Evolutionary conservation across 2,329 filamentous ascomycete species (phyloP).

Genomic region (Pseudopithomyces chartarum): DNA sequence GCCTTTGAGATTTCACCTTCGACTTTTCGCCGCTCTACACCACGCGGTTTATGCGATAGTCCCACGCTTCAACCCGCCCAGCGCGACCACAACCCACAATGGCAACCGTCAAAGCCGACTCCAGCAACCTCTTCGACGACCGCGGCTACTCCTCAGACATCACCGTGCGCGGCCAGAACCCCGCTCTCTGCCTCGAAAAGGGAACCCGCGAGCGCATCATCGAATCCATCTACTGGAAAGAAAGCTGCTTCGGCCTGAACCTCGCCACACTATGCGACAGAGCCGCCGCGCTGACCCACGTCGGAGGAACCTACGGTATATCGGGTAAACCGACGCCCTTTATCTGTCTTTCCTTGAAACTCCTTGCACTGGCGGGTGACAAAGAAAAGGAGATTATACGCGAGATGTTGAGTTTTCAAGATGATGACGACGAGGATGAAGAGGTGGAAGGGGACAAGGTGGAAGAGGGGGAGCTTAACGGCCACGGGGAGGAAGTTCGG

Average conservation of each 20-base stretch:
- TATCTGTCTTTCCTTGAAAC: conserved; percentile 91
- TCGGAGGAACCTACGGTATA: conserved; percentile 86
- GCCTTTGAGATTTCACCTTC: background rate
- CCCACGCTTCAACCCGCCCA: background rate
- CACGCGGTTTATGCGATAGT: conserved; percentile 4
- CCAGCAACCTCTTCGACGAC: conserved; percentile 79
- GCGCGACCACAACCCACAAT: conserved; percentile 13
- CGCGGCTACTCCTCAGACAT: conserved; percentile 74
- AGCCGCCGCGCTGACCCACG: conserved; percentile 79
- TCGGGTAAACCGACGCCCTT: conserved; percentile 90
- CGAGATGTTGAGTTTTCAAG: conserved; percentile 73
- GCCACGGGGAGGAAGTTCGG: conserved; percentile 18
- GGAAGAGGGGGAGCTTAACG: conserved; percentile 42
- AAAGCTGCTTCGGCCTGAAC: conserved; percentile 97
- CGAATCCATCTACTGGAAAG: conserved; percentile 97
- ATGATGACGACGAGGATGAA: conserved; percentile 47
- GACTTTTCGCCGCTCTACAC: background rate
- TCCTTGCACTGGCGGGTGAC: conserved; percentile 73
- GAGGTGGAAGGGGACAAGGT: conserved; percentile 17
- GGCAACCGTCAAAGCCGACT: conserved; percentile 73
- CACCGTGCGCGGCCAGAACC: conserved; percentile 88
- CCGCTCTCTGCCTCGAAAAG: conserved; percentile 94
- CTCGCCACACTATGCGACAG: conserved; percentile 80
- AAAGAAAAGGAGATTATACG: conserved; percentile 70
- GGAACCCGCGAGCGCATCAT: conserved; percentile 93